Evolutionary conservation across 202 grass and related monocot species (phyloP).

Genomic region (Hordeum pubiflorum): DNA sequence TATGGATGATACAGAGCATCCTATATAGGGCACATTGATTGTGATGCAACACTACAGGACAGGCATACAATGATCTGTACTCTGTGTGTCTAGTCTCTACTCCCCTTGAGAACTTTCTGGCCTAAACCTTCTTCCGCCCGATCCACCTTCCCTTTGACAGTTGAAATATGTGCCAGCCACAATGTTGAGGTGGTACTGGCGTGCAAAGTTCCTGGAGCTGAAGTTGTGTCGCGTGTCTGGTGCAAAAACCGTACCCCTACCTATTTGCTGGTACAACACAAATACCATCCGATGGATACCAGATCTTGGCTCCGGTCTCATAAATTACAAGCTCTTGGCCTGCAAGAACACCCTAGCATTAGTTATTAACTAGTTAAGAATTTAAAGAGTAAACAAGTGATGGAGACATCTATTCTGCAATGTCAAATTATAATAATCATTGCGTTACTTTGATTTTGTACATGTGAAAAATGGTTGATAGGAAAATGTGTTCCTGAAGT

Average conservation of each 20-base stretch:
- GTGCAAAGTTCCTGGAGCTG: conserved; percentile 38
- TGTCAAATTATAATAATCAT: not conserved
- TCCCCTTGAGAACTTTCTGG: conserved; percentile 4
- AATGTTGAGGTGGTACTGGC: conserved; percentile 33
- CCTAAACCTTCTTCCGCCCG: conserved; percentile 62
- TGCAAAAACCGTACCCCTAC: conserved; percentile 42
- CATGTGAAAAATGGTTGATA: not conserved
- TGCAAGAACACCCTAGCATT: conserved; percentile 13
- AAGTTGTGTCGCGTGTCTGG: conserved; percentile 57
- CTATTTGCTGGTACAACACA: conserved; percentile 54
- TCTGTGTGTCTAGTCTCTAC: not conserved
- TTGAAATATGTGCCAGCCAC: conserved; percentile 59
- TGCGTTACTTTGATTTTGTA: not conserved
- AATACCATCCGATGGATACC: conserved; percentile 73
- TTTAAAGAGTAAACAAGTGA: no score
- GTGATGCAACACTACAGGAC: not conserved
- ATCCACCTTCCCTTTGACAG: conserved; percentile 65
- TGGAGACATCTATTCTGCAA: not conserved
- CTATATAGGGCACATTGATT: not conserved
- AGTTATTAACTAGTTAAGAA: not conserved
- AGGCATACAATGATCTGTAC: not conserved
- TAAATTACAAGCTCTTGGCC: conserved; percentile 55
- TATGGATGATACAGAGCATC: not conserved
- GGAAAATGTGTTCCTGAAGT: not conserved
- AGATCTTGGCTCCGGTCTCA: conserved; percentile 43